Conservation (phyloP, 371 early-diverging fungal species). For the Zopfochytrium polystomum region DNA sequence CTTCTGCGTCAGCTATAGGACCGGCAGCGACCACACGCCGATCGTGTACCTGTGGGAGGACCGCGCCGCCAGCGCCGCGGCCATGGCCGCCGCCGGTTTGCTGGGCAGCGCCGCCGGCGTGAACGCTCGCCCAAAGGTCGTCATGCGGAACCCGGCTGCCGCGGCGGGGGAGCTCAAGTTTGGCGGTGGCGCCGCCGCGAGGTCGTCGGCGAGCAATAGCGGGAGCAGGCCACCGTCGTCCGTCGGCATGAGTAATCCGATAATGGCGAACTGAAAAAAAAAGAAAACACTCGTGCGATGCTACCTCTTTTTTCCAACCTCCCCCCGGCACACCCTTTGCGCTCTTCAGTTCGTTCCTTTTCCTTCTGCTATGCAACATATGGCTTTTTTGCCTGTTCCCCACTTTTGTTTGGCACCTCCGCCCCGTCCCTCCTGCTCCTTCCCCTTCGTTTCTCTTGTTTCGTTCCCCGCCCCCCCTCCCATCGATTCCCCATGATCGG, state of each 20-base stretch:
- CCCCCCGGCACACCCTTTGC: neutral
- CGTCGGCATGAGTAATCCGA: neutral
- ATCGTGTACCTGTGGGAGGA: neutral
- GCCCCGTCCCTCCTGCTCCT: no score
- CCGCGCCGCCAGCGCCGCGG: neutral
- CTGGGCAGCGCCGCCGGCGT: no score
- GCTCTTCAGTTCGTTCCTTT: neutral
- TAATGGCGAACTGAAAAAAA: neutral
- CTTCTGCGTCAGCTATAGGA: neutral
- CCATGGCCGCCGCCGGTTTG: neutral
- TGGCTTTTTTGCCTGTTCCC: no score
- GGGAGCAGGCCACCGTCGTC: neutral
- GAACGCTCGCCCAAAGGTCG: neutral
- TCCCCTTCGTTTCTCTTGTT: no score
- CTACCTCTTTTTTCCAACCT: neutral
- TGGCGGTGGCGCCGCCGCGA: neutral
- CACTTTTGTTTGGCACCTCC: no score
- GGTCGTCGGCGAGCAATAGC: neutral
- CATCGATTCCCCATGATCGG: no score
- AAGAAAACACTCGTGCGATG: neutral
- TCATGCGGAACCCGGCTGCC: neutral
- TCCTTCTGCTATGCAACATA: no score
- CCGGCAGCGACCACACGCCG: conserved; percentile 1
- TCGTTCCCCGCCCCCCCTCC: no score
- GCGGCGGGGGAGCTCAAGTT: neutral